Evolutionary conservation across 805 yeast genomes (phyloP).

Genomic region (Zygoascus tannicola): DNA sequence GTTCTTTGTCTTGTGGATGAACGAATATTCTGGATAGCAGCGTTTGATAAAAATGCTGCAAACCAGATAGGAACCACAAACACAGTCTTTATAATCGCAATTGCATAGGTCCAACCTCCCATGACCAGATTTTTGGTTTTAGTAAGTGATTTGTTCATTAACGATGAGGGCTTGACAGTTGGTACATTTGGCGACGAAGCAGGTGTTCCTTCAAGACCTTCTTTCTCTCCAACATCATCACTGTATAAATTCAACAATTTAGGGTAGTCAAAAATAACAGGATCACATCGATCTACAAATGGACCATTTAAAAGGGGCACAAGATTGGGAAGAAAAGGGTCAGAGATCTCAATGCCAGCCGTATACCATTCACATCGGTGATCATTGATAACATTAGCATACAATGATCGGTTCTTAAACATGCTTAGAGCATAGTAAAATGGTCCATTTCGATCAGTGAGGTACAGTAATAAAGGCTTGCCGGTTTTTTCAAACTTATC

Average conservation of each 20-base stretch:
- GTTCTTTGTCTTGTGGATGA: slow-evolving; percentile 31
- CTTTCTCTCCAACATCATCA: background rate
- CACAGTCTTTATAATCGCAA: slow-evolving; percentile 36
- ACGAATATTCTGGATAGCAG: slow-evolving; percentile 32
- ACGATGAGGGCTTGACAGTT: too few relatives aligned
- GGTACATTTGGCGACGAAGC: background rate
- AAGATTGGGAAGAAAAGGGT: slow-evolving; percentile 14
- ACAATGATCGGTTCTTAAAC: slow-evolving; percentile 49
- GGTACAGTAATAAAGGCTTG: slow-evolving; percentile 50
- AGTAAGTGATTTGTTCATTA: background rate
- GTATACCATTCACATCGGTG: slow-evolving; percentile 80
- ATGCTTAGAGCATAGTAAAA: slow-evolving; percentile 46
- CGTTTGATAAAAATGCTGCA: slow-evolving; percentile 43
- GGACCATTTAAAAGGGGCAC: slow-evolving; percentile 9
- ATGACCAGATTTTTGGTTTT: background rate
- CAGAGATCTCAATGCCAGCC: slow-evolving; percentile 46
- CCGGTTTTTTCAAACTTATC: slow-evolving; percentile 15
- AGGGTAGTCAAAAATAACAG: slow-evolving; percentile 25
- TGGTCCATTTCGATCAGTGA: slow-evolving; percentile 55
- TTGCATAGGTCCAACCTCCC: slow-evolving; percentile 34
- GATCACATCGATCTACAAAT: slow-evolving; percentile 45
- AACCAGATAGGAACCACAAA: slow-evolving; percentile 58
- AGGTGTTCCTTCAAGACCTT: background rate
- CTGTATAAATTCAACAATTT: slow-evolving; percentile 4
- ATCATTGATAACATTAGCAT: slow-evolving; percentile 73